phyloP scores from a whole-genome alignment of 352 stramenopile genomes.

The Globisporangium takayamanum region DNA sequence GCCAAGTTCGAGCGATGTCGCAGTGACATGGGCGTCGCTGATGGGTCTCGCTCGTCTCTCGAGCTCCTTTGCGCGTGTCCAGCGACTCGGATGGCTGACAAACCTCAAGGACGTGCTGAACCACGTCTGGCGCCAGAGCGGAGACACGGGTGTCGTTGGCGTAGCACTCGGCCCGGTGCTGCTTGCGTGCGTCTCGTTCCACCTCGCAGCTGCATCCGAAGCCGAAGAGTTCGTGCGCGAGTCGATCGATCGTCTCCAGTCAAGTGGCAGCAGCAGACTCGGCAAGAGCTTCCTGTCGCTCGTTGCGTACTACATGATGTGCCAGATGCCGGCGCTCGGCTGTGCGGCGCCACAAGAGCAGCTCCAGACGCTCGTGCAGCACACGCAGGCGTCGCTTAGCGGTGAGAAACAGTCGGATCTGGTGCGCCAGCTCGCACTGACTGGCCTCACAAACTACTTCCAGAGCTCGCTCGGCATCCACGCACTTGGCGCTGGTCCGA shows the following conservation, averaged over 20 bases:
- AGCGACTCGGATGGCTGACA: slow-evolving; percentile 32
- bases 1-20: slow-evolving; percentile 3
- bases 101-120: slow-evolving; percentile 31
- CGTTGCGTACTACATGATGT: slow-evolving; percentile 22
- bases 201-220: slow-evolving; percentile 17
- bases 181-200: slow-evolving; percentile 29
- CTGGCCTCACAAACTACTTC: slow-evolving; percentile 10
- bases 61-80: slow-evolving; percentile 22
- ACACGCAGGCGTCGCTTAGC: neutral
- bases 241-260: slow-evolving; percentile 21
- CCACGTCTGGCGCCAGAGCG: slow-evolving; percentile 18
- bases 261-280: neutral
- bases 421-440: neutral
- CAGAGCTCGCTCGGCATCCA: slow-evolving; percentile 10
- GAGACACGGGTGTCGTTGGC: slow-evolving; percentile 11
- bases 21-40: slow-evolving; percentile 25
- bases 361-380: slow-evolving; percentile 1
- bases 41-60: slow-evolving; percentile 27
- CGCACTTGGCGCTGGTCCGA: slow-evolving; percentile 1
- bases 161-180: slow-evolving; percentile 34
- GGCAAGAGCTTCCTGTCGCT: slow-evolving; percentile 21
- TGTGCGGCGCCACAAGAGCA: slow-evolving; percentile 1
- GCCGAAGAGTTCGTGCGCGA: slow-evolving; percentile 26
- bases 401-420: neutral
- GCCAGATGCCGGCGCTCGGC: slow-evolving; percentile 4